A percentile compares a stretch with the other conserved stretches of the same genome.
These are phyloP conservation scores for Tuber aestivum DNA, from an alignment of 495 filamentous ascomycete species.

Conservation along the genomic window DNA sequence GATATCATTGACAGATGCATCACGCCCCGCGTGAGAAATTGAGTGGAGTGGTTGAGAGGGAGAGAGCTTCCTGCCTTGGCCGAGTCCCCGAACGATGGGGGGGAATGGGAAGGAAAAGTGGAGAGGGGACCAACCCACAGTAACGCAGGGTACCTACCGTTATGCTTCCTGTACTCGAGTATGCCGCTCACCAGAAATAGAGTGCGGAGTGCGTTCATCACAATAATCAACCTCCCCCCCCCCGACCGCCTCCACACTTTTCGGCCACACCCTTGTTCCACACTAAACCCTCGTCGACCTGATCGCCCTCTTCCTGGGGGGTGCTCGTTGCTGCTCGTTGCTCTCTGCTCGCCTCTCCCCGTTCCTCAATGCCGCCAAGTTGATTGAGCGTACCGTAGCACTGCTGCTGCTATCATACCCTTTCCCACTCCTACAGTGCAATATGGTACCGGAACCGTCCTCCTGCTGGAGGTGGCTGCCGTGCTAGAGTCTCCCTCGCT, in stretches of 20 bases:
- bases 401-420: background rate
- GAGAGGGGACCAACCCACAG: background rate
- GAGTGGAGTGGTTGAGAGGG: background rate
- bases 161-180: background rate
- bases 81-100: background rate
- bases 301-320: conserved; percentile 20
- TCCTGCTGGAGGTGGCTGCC: background rate
- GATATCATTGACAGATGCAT: background rate
- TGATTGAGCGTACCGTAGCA: background rate
- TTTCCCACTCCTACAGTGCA: background rate
- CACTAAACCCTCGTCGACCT: conserved; percentile 25
- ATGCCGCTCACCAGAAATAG: conserved; percentile 16
- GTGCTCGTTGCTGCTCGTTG: conserved; percentile 13
- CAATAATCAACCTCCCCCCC: conserved; percentile 16
- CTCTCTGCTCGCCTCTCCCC: background rate
- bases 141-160: background rate
- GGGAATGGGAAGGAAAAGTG: background rate
- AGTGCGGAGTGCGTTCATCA: conserved; percentile 25
- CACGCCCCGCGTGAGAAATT: background rate
- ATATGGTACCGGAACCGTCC: background rate
- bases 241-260: conserved; percentile 24
- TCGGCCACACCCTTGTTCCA: conserved; percentile 34
- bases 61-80: background rate
- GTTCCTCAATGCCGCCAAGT: background rate
- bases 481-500: background rate